A percentile compares a stretch with the other conserved stretches of the same genome.
Conservation (phyloP, 352 stramenopile species). For the Phytophthora idaei region DNA sequence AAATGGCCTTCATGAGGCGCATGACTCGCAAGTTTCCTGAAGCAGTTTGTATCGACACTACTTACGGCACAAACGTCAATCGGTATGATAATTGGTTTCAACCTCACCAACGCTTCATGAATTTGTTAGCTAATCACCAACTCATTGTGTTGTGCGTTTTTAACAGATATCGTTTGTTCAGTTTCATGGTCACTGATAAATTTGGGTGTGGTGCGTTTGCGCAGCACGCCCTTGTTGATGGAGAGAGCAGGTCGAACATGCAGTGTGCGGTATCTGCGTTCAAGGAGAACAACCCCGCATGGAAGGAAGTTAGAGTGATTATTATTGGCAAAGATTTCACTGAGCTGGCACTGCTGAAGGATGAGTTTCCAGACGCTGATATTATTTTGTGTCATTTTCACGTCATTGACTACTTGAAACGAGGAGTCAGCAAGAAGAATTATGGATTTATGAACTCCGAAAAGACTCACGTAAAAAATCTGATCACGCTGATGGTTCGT, state of each 20-base stretch:
- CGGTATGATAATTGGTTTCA: slow-evolving; percentile 5
- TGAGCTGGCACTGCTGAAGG: background rate
- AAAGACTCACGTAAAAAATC: slow-evolving; percentile 11
- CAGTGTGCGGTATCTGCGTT: too few relatives aligned
- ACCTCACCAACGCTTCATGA: background rate
- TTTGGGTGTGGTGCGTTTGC: slow-evolving; percentile 9
- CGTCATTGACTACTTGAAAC: slow-evolving; percentile 19
- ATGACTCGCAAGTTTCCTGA: slow-evolving; percentile 23
- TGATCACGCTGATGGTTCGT: slow-evolving; percentile 14
- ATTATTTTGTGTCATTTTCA: slow-evolving; percentile 29
- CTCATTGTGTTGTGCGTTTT: background rate
- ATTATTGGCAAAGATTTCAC: slow-evolving; percentile 19
- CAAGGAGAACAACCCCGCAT: too few relatives aligned
- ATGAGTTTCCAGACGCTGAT: slow-evolving; percentile 12
- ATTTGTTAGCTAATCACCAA: slow-evolving; percentile 12
- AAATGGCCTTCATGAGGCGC: slow-evolving; percentile 9
- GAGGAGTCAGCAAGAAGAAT: slow-evolving; percentile 9
- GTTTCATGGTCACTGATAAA: slow-evolving; percentile 20
- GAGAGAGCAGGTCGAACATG: too few relatives aligned
- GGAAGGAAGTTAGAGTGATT: too few relatives aligned
- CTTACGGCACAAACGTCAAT: slow-evolving; percentile 18
- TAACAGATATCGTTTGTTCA: slow-evolving; percentile 22
- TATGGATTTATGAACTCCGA: slow-evolving; percentile 9
- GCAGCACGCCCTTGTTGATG: too few relatives aligned
- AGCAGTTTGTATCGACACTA: slow-evolving; percentile 17